Evolutionary conservation across 225 moss, liverwort and hornwort genomes (phyloP).

Genomic region (Polytrichum commune): DNA sequence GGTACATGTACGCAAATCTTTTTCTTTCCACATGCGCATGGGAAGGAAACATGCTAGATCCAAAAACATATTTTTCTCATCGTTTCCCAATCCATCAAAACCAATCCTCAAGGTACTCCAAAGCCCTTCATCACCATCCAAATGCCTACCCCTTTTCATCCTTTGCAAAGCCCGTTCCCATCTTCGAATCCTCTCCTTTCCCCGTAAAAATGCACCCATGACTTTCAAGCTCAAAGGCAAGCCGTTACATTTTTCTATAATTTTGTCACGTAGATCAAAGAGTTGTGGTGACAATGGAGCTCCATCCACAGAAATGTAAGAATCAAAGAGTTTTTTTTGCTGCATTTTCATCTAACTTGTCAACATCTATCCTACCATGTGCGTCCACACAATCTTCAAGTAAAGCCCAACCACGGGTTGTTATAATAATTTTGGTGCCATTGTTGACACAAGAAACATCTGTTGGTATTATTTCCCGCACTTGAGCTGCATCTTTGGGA

Average conservation of each 20-base stretch:
- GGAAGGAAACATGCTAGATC: no score
- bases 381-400: background rate
- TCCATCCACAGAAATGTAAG: background rate
- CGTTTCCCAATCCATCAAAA: no score
- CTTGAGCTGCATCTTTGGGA: background rate
- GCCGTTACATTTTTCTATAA: background rate
- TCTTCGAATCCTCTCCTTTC: background rate
- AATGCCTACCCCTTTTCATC: background rate
- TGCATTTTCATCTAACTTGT: background rate
- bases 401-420: background rate
- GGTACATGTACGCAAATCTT: no score
- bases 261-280: background rate
- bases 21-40: no score
- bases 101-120: no score
- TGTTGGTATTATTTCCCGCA: background rate
- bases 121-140: no score
- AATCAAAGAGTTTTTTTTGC: background rate
- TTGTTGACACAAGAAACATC: background rate
- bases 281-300: background rate
- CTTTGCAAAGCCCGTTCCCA: background rate
- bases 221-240: conserved; percentile 9
- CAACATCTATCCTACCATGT: background rate
- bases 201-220: background rate
- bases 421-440: background rate
- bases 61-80: no score